Conservation (phyloP, 495 filamentous ascomycete species). For the Daldinia vernicosa region DNA sequence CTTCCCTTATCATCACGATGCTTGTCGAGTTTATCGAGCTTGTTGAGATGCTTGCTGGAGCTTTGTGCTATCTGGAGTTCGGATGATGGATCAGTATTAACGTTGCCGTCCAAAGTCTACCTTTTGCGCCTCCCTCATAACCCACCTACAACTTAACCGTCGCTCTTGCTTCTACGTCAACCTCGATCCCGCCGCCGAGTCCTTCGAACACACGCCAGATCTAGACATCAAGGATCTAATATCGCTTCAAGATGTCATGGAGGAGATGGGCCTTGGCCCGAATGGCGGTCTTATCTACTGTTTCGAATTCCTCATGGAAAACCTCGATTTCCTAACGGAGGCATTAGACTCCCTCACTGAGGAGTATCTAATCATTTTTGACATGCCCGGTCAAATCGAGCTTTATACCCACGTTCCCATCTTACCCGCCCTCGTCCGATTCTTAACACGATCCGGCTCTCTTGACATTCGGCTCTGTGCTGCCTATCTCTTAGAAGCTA, state of each 20-base stretch:
- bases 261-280: slow-evolving; percentile 90
- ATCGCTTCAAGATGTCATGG: slow-evolving; percentile 97
- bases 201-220: slow-evolving; percentile 90
- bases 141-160: slow-evolving; percentile 86
- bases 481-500: slow-evolving; percentile 94
- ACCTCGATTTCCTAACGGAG: slow-evolving; percentile 93
- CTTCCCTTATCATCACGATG: not conserved
- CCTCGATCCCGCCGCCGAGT: slow-evolving; percentile 94
- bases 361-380: slow-evolving; percentile 95
- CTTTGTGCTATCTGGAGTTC: not conserved
- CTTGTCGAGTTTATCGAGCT: too few species aligned
- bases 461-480: slow-evolving; percentile 92
- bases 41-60: not conserved
- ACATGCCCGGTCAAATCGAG: slow-evolving; percentile 99
- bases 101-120: slow-evolving; percentile 70
- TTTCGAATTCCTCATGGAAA: slow-evolving; percentile 95
- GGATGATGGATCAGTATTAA: slow-evolving; percentile 6
- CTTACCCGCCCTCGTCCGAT: slow-evolving; percentile 82
- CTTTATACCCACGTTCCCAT: slow-evolving; percentile 97
- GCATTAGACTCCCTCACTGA: slow-evolving; percentile 86
- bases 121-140: slow-evolving; percentile 92
- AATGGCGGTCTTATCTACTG: slow-evolving; percentile 98
- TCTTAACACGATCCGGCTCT: slow-evolving; percentile 78
- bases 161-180: slow-evolving; percentile 95
- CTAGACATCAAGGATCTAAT: slow-evolving; percentile 98